Percentiles rank a stretch among this genome's conserved stretches.
Conservation (phyloP, 2,329 filamentous ascomycete species). For the Cladosporium sp. region DNA sequence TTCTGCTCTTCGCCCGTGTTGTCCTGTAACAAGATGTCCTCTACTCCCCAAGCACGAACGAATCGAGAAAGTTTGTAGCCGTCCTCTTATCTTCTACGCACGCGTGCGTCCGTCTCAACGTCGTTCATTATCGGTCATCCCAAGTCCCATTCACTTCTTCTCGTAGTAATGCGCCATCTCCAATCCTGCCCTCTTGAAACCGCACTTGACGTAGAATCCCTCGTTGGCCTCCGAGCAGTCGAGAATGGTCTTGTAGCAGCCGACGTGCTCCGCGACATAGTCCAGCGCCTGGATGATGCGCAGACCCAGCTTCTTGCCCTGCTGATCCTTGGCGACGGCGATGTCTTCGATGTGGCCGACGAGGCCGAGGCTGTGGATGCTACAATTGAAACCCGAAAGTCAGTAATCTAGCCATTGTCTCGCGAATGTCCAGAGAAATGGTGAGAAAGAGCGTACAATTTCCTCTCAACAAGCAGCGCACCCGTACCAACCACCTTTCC, state of each 20-base stretch:
- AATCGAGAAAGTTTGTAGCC: no score
- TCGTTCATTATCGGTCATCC: not conserved
- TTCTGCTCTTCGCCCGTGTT: not conserved
- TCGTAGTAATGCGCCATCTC: conserved; percentile 95
- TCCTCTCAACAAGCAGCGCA: conserved; percentile 84
- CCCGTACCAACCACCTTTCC: conserved; percentile 81
- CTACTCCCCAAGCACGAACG: no score
- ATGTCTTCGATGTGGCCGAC: conserved; percentile 99
- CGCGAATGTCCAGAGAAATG: not conserved
- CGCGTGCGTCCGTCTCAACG: not conserved
- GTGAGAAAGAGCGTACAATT: conserved; percentile 60
- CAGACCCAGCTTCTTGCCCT: conserved; percentile 93
- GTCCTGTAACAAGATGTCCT: not conserved
- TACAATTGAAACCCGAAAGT: conserved; percentile 13
- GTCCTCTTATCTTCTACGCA: not conserved
- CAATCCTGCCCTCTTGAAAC: conserved; percentile 82
- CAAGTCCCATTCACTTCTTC: conserved; percentile 5
- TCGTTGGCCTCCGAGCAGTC: conserved; percentile 96
- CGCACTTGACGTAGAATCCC: conserved; percentile 97
- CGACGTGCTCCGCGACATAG: conserved; percentile 77
- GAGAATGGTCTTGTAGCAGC: conserved; percentile 95
- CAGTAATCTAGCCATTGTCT: not conserved
- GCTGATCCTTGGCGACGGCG: conserved; percentile 88
- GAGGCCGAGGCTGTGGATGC: conserved; percentile 70
- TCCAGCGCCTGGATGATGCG: conserved; percentile 92